Conservation (phyloP, 768 basidiomycete species). For the Galerina sulciceps region DNA sequence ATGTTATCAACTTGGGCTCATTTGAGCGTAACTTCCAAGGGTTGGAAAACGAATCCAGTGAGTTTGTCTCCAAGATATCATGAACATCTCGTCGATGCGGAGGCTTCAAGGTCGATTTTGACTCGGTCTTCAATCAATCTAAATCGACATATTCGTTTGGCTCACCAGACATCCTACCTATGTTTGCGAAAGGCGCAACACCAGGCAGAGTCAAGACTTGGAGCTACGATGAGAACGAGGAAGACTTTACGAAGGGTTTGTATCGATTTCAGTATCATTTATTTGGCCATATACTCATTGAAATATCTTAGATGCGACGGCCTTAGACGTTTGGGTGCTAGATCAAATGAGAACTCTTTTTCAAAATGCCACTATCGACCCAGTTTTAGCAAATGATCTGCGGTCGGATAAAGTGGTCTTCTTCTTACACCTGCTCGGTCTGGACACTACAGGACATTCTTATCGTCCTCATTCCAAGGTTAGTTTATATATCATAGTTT, state of each 20-base stretch:
- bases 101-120: slow-evolving; percentile 67
- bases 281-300: neutral
- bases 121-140: slow-evolving; percentile 88
- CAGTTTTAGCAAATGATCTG: slow-evolving; percentile 52
- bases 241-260: slow-evolving; percentile 86
- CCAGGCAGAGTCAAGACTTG: slow-evolving; percentile 74
- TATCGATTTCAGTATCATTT: neutral
- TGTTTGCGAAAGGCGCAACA: slow-evolving; percentile 79
- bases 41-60: slow-evolving; percentile 88
- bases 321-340: slow-evolving; percentile 79
- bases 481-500: neutral
- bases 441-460: slow-evolving; percentile 88
- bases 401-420: slow-evolving; percentile 68
- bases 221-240: slow-evolving; percentile 76
- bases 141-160: slow-evolving; percentile 81
- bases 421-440: slow-evolving; percentile 82
- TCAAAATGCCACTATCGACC: slow-evolving; percentile 62
- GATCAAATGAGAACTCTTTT: slow-evolving; percentile 68
- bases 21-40: slow-evolving; percentile 42
- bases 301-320: slow-evolving; percentile 62
- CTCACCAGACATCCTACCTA: slow-evolving; percentile 86
- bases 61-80: slow-evolving; percentile 8
- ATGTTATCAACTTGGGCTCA: neutral
- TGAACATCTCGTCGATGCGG: slow-evolving; percentile 26
- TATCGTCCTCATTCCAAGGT: slow-evolving; percentile 84